These are phyloP conservation scores for Stagonosporopsis cucurbitacearum DNA, from an alignment of 2,329 filamentous ascomycete species.

Conservation along the genomic window DNA sequence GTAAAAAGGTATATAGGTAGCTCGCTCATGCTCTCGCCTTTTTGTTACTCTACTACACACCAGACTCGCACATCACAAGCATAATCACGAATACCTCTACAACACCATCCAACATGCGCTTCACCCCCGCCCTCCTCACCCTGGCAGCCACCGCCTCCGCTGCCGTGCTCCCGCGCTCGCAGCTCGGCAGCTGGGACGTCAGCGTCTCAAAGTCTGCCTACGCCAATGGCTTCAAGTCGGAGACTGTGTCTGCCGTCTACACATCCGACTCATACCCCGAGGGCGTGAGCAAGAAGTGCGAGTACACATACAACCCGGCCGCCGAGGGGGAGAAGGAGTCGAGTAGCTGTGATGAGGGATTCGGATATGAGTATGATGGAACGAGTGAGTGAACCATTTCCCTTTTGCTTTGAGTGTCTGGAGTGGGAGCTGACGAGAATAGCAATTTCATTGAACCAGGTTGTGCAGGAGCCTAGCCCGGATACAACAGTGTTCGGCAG, in stretches of 20 bases:
- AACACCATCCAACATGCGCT: constrained; percentile 4
- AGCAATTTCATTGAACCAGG: constrained; percentile 21
- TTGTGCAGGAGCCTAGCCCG: constrained; percentile 8
- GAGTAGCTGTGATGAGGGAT: constrained; percentile 7
- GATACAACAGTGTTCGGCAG: constrained; percentile 20
- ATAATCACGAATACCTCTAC: neutral
- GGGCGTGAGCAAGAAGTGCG: constrained; percentile 9
- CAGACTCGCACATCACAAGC: neutral
- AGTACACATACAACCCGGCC: neutral
- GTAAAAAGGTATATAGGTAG: neutral
- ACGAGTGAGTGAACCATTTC: constrained; percentile 14
- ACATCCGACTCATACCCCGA: constrained; percentile 9
- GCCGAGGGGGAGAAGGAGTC: neutral
- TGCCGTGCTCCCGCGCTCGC: constrained; percentile 8
- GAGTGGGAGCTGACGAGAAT: neutral
- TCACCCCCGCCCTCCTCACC: constrained; percentile 9
- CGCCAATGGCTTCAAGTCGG: constrained; percentile 15
- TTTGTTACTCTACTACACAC: no score
- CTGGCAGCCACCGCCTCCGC: constrained; percentile 8
- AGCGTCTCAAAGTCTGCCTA: neutral
- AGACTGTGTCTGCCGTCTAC: constrained; percentile 13
- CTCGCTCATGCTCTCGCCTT: no score
- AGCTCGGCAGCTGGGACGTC: constrained; percentile 13
- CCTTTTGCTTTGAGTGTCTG: neutral
- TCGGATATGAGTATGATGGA: constrained; percentile 12